Conservation (phyloP, 306 rosid species). For the Gynostemma pentaphyllum region DNA sequence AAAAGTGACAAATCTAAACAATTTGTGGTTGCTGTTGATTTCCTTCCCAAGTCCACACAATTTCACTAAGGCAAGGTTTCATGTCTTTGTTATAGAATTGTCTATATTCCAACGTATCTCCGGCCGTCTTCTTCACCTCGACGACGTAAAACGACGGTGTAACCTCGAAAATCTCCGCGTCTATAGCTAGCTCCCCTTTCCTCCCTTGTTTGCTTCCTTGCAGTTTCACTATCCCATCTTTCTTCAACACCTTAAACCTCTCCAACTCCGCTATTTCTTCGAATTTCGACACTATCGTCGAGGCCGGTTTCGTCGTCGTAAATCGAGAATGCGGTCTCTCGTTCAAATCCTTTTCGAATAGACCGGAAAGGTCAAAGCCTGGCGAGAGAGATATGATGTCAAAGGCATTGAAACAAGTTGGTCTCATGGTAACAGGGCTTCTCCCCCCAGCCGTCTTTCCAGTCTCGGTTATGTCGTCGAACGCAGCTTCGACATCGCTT, state of each 20-base stretch:
- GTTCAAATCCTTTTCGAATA: conserved; percentile 35
- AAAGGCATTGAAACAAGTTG: conserved; percentile 45
- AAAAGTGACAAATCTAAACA: not conserved
- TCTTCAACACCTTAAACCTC: conserved; percentile 34
- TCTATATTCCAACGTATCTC: conserved; percentile 51
- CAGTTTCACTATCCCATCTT: conserved; percentile 38
- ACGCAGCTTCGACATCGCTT: conserved; percentile 21
- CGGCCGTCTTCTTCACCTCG: conserved; percentile 51
- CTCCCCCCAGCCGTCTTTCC: not conserved
- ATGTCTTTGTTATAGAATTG: conserved; percentile 33
- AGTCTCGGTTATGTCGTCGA: not conserved
- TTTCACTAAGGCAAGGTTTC: conserved; percentile 42
- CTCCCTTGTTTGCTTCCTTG: conserved; percentile 38
- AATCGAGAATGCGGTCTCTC: conserved; percentile 21
- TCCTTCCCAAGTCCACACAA: conserved; percentile 54
- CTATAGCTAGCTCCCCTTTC: conserved; percentile 42
- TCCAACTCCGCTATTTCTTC: conserved; percentile 43
- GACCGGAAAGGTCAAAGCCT: conserved; percentile 55
- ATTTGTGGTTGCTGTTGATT: conserved; percentile 13
- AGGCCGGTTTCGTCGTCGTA: conserved; percentile 28
- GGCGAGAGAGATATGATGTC: conserved; percentile 61
- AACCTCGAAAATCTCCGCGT: conserved; percentile 63
- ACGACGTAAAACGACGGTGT: conserved; percentile 45
- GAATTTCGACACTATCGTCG: conserved; percentile 37
- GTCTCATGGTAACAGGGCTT: conserved; percentile 17